Evolutionary conservation across 176 grass and related monocot genomes (phyloP), one percentile per base, ranked within the genome.

Genomic region (Cenchrus fungigraminus): DNA sequence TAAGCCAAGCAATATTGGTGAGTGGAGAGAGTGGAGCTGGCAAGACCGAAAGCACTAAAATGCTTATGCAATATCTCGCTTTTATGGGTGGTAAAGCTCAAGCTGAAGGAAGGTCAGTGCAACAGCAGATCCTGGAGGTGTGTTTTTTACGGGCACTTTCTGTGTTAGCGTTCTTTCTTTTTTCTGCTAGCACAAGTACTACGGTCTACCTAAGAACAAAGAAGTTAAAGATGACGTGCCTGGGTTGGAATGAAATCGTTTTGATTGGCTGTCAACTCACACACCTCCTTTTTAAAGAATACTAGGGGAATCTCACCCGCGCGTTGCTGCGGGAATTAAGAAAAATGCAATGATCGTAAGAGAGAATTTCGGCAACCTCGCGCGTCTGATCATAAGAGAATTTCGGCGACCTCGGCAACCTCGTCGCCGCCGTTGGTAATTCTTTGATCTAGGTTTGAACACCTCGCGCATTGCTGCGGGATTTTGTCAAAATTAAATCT

Each of bases 11-110:
- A 60, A 97, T 97, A 71, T 91, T 97, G 80, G 94, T 97, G 53
- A 97, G 94, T 85, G 94, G 91, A 88, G 94, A 97, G 86, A 97
- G 94, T 88, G 94, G 94, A 70, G 94, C 94, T 73, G 94, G 94
- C 9, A 97, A 94, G 87, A 97, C 94, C 49, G 94, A 97, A 76
- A 97, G 94, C 89, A 97, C 94, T 70, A 97, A 97, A 89, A 94
- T 81, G 68, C 94, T 97, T 83, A 97, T 97, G 94, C 94, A 87
- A 65, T 97, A 94, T 79, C 91, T 97, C 81, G 94, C 94, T 84
- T 94, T 50, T 82, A 94, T 97, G 94, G 94, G 91, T 74, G 94
- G 94, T 73, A 93, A 90, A 73, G 79, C 71, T 68, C 79, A 91
- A 75, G 84, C 84, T 86, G 91, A 93, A 88, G 91, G 89, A 76